phyloP scores from a whole-genome alignment of 306 rosid species.

The Adenanthera pavonina region DNA sequence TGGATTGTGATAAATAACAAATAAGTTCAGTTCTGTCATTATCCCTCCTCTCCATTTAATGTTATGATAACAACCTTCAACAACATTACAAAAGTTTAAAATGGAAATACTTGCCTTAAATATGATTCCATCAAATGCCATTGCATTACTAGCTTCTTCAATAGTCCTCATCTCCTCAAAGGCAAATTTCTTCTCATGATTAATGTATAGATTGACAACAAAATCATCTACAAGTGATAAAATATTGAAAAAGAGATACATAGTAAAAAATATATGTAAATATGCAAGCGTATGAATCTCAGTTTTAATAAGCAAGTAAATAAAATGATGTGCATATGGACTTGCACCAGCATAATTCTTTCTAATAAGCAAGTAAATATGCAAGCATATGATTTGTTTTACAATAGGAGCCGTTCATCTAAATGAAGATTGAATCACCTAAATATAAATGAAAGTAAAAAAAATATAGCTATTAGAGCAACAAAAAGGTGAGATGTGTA shows the following conservation, averaged over 20 bases:
- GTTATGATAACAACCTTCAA: slow-evolving; percentile 39
- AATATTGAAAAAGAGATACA: slow-evolving; percentile 35
- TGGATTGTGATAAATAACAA: neutral
- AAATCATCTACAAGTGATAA: slow-evolving; percentile 67
- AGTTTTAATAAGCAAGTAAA: neutral
- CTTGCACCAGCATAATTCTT: slow-evolving; percentile 83
- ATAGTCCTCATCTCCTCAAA: slow-evolving; percentile 92
- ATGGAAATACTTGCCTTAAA: slow-evolving; percentile 64
- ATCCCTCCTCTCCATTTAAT: neutral
- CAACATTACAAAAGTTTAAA: slow-evolving; percentile 45
- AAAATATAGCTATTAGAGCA: too few species aligned
- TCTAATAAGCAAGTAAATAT: too few species aligned
- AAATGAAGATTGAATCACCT: too few species aligned
- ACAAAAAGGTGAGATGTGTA: too few species aligned
- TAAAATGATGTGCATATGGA: slow-evolving; percentile 27
- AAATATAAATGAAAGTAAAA: too few species aligned
- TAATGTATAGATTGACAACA: slow-evolving; percentile 83
- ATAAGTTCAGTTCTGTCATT: slow-evolving; percentile 22
- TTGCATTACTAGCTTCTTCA: slow-evolving; percentile 92
- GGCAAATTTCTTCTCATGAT: slow-evolving; percentile 89
- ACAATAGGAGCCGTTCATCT: too few species aligned
- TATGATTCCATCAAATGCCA: slow-evolving; percentile 86
- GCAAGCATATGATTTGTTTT: too few species aligned
- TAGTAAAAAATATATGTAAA: neutral
- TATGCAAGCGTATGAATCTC: neutral